Base-by-base conservation (phyloP, 257 asterid genomes). In the Thymus mandschuricus region DNA sequence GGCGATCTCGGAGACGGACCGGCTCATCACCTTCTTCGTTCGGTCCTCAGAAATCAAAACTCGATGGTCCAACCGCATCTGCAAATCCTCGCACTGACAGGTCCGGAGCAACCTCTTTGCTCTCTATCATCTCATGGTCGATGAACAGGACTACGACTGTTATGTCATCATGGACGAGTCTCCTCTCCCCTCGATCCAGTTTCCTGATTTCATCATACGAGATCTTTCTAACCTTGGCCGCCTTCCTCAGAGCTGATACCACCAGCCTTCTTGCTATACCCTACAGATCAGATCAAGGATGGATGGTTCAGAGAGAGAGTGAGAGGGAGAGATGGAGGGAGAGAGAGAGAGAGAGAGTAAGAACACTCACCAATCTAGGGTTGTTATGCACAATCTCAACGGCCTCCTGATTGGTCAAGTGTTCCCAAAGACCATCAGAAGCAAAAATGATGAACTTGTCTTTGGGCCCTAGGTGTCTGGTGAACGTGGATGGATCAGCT, bases 351-450 rank as follows among this genome's bases (percentile, higher is more conserved):
- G 58, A 70, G 61, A 74, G 55, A 35, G 56, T 13, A 31, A 46
- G n/a, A 44, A 12, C 48, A 70, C 83, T 6, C 64, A 89, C 98
- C 85, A 13, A 71, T 81, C 91, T 85, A 2, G 98, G 96, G 82
- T 81, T 78, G 43, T 78, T 85, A 68, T 90, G 84, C 57, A 92
- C 97, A 21, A 92, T 85, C 75, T 88, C 88, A 9, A 84, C 97
- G 12, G 91, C 93, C 79, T 90, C 84, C 64, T 92, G 89, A 76
- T 88, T 90, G 1, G 90, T 69, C 78, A 92, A 75, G 78, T 76
- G 82, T 58, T 92, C 92, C 98, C 98, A 92, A 62, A 90, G 97
- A 60, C 98, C 98, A 78, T 83, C 97, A 9, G 98, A 92, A 55
- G 97, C 98, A 70, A 92, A 88, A 40, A 88, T 90, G 69, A 92